Evolutionary conservation across 106 monocot species (phyloP).

Genomic region (Dactylorhiza incarnata): DNA sequence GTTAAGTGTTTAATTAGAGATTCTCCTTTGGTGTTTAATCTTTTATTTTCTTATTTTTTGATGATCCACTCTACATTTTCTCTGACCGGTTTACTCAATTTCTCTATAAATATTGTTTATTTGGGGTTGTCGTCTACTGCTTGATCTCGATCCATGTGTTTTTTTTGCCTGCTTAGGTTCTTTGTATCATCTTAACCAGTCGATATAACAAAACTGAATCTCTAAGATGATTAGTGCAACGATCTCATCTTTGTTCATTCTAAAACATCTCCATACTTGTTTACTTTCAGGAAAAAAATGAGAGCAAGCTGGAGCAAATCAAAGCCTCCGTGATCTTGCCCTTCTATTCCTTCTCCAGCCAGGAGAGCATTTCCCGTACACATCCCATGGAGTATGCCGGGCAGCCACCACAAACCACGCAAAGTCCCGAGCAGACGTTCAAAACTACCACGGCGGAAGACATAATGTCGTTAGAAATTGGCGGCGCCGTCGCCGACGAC

Average conservation of each 20-base stretch:
- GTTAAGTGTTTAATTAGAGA: too few relatives aligned
- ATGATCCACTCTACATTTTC: too few relatives aligned
- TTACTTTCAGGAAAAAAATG: conserved; percentile 29
- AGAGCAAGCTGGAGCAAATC: conserved; percentile 62
- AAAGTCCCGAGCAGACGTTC: neutral
- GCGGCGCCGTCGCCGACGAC: conserved; percentile 2
- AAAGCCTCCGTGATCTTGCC: conserved; percentile 71
- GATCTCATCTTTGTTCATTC: neutral
- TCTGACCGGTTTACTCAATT: too few relatives aligned
- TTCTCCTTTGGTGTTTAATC: too few relatives aligned
- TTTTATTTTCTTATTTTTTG: too few relatives aligned
- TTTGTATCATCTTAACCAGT: neutral
- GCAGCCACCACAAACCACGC: neutral
- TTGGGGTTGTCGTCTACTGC: too few relatives aligned
- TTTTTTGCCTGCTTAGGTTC: neutral
- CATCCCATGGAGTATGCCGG: neutral
- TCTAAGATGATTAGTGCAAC: neutral
- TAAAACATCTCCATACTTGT: neutral
- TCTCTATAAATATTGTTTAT: too few relatives aligned
- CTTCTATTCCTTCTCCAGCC: conserved; percentile 57
- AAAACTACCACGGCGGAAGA: conserved; percentile 30
- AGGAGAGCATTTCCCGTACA: neutral
- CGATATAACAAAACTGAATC: neutral
- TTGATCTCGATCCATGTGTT: too few relatives aligned
- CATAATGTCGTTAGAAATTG: conserved; percentile 34